Percentiles rank a stretch among this genome's conserved stretches.
Evolutionary conservation across 1,139 yeast species (phyloP).

Genomic region (Pichia cactophila): DNA sequence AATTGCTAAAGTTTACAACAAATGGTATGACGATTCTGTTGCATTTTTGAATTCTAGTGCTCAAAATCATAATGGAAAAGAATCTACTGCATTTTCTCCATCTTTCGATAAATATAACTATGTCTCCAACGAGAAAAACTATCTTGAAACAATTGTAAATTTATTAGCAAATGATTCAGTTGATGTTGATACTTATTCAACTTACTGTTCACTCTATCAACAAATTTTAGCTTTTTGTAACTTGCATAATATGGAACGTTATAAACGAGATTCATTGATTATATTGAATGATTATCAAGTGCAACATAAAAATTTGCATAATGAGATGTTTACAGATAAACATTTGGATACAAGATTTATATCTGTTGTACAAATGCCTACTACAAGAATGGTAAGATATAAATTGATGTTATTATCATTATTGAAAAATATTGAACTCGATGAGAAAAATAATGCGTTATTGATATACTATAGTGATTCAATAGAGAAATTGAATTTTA

Average conservation of each 20-base stretch:
- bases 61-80: not conserved
- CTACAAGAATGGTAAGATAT: slow-evolving; percentile 45
- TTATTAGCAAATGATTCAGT: slow-evolving; percentile 29
- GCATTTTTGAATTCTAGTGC: not conserved
- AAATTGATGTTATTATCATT: slow-evolving; percentile 41
- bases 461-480: slow-evolving; percentile 11
- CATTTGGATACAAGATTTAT: slow-evolving; percentile 26
- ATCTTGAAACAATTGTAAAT: slow-evolving; percentile 26
- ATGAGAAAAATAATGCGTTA: slow-evolving; percentile 17
- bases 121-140: slow-evolving; percentile 14
- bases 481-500: slow-evolving; percentile 19
- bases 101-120: slow-evolving; percentile 18
- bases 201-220: slow-evolving; percentile 37
- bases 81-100: slow-evolving; percentile 17
- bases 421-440: slow-evolving; percentile 18
- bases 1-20: slow-evolving; percentile 17
- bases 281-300: slow-evolving; percentile 27
- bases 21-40: slow-evolving; percentile 17
- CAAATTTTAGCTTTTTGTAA: slow-evolving; percentile 34
- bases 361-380: slow-evolving; percentile 49
- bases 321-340: slow-evolving; percentile 32
- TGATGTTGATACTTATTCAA: slow-evolving; percentile 32
- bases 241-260: slow-evolving; percentile 22
- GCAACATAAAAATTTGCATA: slow-evolving; percentile 25
- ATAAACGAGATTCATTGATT: slow-evolving; percentile 19